Evolutionary conservation across 1,139 yeast species (phyloP), one percentile per base, ranked within the genome.

Genomic region (Candida smagusa): DNA sequence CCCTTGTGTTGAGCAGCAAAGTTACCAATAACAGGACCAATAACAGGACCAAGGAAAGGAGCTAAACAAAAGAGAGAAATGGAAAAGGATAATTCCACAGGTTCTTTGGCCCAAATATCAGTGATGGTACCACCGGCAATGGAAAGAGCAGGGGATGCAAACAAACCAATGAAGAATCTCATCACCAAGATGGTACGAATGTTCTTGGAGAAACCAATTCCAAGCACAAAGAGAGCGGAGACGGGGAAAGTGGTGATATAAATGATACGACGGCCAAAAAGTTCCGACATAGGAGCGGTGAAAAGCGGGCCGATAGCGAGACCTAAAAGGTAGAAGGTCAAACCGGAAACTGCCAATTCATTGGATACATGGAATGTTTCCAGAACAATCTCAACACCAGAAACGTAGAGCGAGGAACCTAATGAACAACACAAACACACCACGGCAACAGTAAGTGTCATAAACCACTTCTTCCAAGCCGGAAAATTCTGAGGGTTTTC

Each of bases 61-160:
- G 81, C 84, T 49, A 77, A 63, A 63, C 83, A 79, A 63, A 81
- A 85, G 37, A 75, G 67, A 2, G 87, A 78, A 77, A 84, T 76
- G 12, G 92, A 90, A 12, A 81, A 51, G 11, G 86, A 84, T 53
- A 79, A 63, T 52, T 79, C 79, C 32, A 71, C 73, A n/a, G 79
- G 77, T 30, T 70, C 74, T 22, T 48, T 44, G 3, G 59, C 49
- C 82, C 87, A 83, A 30, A 83, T 62, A 60, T 89, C 97, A 41
- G 84, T 73, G 43, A 88, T 75, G 3, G 95, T 79, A 42, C 96
- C 97, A 41, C 90, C 94, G 9, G 92, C 96, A 48, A 86, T 79
- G 3, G 95, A 81, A 54, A 89, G 69, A 0, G 95, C 89, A 4
- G 96, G 96, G 4, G 92, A 79, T 0, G 94, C 86, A 41, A 84